These are phyloP conservation scores for Sedum album DNA, from an alignment of 164 flowering plant species.

Conservation along the genomic window DNA sequence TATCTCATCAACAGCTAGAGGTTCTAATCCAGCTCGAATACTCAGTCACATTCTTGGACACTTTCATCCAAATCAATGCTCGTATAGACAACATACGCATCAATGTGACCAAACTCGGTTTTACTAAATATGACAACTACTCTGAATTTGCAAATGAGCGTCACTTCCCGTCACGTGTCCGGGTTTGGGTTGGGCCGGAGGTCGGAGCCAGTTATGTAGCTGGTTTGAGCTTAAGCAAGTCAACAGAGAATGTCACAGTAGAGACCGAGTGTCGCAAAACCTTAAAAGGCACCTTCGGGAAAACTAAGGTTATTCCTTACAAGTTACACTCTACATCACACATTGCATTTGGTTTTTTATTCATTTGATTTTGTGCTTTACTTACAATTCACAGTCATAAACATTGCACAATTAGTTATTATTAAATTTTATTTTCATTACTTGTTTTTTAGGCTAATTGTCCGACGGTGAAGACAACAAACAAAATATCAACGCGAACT, in stretches of 20 bases:
- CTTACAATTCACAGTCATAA: background rate
- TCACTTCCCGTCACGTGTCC: slow-evolving; percentile 55
- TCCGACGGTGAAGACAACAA: slow-evolving; percentile 27
- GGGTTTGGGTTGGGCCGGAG: slow-evolving; percentile 77
- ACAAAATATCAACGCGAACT: slow-evolving; percentile 26
- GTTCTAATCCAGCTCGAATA: slow-evolving; percentile 68
- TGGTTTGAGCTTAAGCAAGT: slow-evolving; percentile 60
- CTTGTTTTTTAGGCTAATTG: background rate
- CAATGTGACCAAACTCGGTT: slow-evolving; percentile 58
- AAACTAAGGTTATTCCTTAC: slow-evolving; percentile 20
- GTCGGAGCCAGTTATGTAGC: slow-evolving; percentile 49
- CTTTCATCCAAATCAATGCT: slow-evolving; percentile 45
- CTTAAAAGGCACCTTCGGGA: slow-evolving; percentile 50
- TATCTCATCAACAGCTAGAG: slow-evolving; percentile 86
- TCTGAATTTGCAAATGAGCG: slow-evolving; percentile 32
- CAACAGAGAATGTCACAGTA: slow-evolving; percentile 48
- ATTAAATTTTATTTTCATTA: no score
- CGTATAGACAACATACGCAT: slow-evolving; percentile 73
- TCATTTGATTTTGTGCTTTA: no score
- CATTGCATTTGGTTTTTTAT: background rate
- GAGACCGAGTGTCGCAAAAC: slow-evolving; percentile 36
- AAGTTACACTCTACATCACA: no score
- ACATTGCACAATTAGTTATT: no score
- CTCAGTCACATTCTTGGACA: slow-evolving; percentile 31
- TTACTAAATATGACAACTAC: slow-evolving; percentile 25